Percentiles rank a stretch among this genome's conserved stretches.
Evolutionary conservation across 768 basidiomycete genomes (phyloP).

Genomic region (Kwoniella shandongensis): DNA sequence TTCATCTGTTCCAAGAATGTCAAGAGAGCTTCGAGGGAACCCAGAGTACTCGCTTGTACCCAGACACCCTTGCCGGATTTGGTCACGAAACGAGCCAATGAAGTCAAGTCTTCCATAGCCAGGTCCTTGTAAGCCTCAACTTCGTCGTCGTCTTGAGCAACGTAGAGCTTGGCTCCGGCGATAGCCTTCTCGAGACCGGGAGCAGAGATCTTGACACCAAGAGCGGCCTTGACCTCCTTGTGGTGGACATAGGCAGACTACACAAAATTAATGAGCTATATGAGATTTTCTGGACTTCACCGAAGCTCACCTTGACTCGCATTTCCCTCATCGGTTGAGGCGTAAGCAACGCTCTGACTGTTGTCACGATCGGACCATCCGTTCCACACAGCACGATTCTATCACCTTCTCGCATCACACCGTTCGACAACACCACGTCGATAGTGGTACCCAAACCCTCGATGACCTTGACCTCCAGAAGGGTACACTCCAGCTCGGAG

Average conservation of each 20-base stretch:
- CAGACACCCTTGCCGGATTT: constrained; percentile 95
- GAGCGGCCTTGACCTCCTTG: constrained; percentile 93
- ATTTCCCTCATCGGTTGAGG: constrained; percentile 94
- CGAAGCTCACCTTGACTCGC: constrained; percentile 75
- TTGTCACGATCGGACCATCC: constrained; percentile 95
- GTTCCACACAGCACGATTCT: constrained; percentile 93
- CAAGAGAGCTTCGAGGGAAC: constrained; percentile 91
- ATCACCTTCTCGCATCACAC: constrained; percentile 86
- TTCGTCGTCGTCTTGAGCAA: constrained; percentile 91
- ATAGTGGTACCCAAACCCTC: constrained; percentile 98
- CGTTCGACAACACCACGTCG: constrained; percentile 93
- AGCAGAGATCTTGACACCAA: constrained; percentile 92
- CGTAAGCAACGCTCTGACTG: constrained; percentile 87
- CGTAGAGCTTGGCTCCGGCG: constrained; percentile 89
- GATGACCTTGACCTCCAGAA: constrained; percentile 96
- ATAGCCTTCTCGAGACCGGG: constrained; percentile 97
- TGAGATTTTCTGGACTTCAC: background rate
- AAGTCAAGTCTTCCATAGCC: constrained; percentile 92
- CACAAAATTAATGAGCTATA: background rate
- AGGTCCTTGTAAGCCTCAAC: constrained; percentile 92
- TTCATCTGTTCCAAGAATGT: constrained; percentile 94
- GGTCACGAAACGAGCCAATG: constrained; percentile 83
- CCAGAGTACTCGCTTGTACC: constrained; percentile 94
- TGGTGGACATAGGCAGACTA: constrained; percentile 96
- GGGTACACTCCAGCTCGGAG: constrained; percentile 94